These are phyloP conservation scores for Linum trigynum DNA, from an alignment of 345 rosid genomes.

Conservation along the genomic window DNA sequence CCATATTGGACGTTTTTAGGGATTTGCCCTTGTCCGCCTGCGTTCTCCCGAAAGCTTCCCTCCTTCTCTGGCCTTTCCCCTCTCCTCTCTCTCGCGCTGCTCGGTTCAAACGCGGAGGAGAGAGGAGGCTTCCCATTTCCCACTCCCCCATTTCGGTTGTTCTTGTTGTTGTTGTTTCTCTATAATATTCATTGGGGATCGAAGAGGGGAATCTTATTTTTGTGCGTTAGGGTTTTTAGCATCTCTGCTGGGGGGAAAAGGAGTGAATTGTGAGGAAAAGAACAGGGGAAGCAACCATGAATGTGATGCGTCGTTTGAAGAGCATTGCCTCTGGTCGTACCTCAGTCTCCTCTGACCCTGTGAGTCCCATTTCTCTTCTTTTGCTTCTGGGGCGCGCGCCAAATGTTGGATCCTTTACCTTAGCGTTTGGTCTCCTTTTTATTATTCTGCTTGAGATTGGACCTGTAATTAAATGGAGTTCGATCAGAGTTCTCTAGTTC, in stretches of 20 bases:
- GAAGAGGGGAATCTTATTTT: too few relatives aligned
- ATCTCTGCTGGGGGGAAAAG: neutral
- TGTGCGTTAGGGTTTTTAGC: neutral
- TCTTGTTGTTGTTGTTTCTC: neutral
- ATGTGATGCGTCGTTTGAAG: constrained; percentile 90
- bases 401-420: too few relatives aligned
- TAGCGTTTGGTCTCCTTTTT: too few relatives aligned
- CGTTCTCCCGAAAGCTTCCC: neutral
- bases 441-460: too few relatives aligned
- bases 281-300: constrained; percentile 32
- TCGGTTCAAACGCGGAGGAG: constrained; percentile 19
- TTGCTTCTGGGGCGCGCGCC: too few relatives aligned
- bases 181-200: neutral
- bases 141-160: constrained; percentile 24
- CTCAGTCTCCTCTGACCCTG: constrained; percentile 77
- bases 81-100: constrained; percentile 1
- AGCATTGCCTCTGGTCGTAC: constrained; percentile 94
- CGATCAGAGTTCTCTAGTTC: neutral
- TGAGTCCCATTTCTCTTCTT: constrained; percentile 16
- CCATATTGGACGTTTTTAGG: neutral
- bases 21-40: neutral
- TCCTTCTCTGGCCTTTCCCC: neutral
- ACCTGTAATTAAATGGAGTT: too few relatives aligned
- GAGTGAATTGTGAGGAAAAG: neutral
- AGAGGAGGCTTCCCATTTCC: constrained; percentile 19